Evolutionary conservation across 2,329 filamentous ascomycete genomes (phyloP), one percentile per base, ranked within the genome.

Genomic region (Alternaria metachromatica): DNA sequence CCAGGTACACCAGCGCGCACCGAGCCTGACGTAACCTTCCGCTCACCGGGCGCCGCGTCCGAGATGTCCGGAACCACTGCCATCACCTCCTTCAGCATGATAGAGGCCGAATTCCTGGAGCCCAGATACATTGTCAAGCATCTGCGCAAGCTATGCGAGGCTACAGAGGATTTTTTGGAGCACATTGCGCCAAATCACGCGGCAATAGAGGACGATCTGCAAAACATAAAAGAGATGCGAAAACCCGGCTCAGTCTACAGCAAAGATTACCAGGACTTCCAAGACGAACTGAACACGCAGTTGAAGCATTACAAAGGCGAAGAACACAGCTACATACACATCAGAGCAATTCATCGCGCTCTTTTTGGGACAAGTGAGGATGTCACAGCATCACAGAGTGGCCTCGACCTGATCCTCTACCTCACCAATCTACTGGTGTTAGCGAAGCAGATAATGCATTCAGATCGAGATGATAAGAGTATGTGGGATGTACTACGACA

Each of bases 51-150:
- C 23, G 76, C 72, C 25, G 68, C 70, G 15, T 84, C 83, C 6
- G 79, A 76, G 44, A 80, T 83, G 70, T 84, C 84, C 5, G 82
- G 82, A 13, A 84, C 81, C 3, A 84, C 84, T 3, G 81, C 81
- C 5, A 82, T 82, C 46, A 82, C 82, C 0, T 82, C 82, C 3
- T 82, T 82, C 59, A 83, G 83, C 6, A 78, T 79, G 62, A 79
- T 81, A 37, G 82, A 84, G 57, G 75, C 82, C 26, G 75, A 79
- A 23, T 74, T 79, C 11, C 72, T 85, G 10, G 81, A 84, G 46
- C 58, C 76, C 5, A 80, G 81, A 30, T 68, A 77, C 41, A 82
- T 85, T 49, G 55, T 83, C 6, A 80, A 80, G 51, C 75, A 78
- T 20, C 65, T 85, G 28, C 76, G 77, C 21, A 78, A 80, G 59